Conservation (phyloP, 441 rosid genomes). For the Croton laevigatus region DNA sequence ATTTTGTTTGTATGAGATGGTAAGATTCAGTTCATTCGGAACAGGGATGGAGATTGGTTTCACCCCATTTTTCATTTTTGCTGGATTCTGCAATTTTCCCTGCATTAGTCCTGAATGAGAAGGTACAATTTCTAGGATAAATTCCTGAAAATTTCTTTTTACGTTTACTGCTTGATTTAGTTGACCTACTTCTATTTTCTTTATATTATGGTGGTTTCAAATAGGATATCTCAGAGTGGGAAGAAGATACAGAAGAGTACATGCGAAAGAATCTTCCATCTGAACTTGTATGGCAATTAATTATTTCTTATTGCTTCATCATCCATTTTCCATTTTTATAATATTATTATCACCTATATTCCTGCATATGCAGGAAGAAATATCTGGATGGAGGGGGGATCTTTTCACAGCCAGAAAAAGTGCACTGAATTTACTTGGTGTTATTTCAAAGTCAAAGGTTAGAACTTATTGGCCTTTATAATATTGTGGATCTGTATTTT, state of each 20-base stretch:
- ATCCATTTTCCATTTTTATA: conserved; percentile 14
- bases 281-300: conserved; percentile 58
- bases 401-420: conserved; percentile 84
- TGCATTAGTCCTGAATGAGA: conserved; percentile 65
- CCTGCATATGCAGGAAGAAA: conserved; percentile 52
- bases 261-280: conserved; percentile 80
- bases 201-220: conserved; percentile 20
- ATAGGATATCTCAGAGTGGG: conserved; percentile 85
- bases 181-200: conserved; percentile 13
- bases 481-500: conserved; percentile 18
- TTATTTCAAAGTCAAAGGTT: conserved; percentile 81
- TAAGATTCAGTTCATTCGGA: conserved; percentile 20
- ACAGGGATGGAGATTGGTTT: conserved; percentile 92
- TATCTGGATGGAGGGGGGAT: conserved; percentile 93
- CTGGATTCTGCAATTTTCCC: conserved; percentile 82
- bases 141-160: conserved; percentile 5
- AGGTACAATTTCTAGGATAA: conserved; percentile 40
- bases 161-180: conserved; percentile 9
- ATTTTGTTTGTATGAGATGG: background rate
- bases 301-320: conserved; percentile 13
- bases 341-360: background rate
- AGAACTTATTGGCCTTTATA: conserved; percentile 20
- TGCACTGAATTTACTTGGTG: conserved; percentile 80
- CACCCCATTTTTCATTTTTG: conserved; percentile 71
- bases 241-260: conserved; percentile 87